Evolutionary conservation across 176 grass and related monocot genomes (phyloP).

Genomic region (Stipa capillata): DNA sequence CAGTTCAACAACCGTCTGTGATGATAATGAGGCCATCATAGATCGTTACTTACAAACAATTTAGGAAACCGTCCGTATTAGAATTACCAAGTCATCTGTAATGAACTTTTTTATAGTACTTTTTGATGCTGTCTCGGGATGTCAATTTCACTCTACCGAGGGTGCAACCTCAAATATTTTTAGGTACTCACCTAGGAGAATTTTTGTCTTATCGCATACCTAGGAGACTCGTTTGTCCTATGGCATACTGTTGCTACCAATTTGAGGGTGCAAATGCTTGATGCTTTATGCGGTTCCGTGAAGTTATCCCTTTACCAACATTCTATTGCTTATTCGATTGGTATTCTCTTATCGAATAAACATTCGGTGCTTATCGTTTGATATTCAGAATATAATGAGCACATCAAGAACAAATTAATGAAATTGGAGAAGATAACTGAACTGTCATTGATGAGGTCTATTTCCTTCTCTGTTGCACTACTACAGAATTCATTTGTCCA

Average conservation of each 20-base stretch:
- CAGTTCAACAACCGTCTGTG: too few relatives aligned
- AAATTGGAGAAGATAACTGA: not conserved
- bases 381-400: not conserved
- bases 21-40: too few relatives aligned
- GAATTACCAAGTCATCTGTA: too few relatives aligned
- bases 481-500: too few relatives aligned
- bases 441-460: not conserved
- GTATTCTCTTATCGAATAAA: constrained; percentile 2
- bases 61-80: too few relatives aligned
- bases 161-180: not conserved
- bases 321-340: not conserved
- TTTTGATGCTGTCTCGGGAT: not conserved
- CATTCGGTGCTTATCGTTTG: not conserved
- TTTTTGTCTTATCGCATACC: too few relatives aligned
- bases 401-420: not conserved
- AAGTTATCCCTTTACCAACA: not conserved
- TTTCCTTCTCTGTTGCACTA: not conserved
- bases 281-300: not conserved
- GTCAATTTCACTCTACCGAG: not conserved
- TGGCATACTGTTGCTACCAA: not conserved
- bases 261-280: not conserved
- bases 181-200: not conserved
- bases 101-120: too few relatives aligned
- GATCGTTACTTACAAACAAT: too few relatives aligned
- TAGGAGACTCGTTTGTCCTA: not conserved